Base-by-base conservation (phyloP, 2,329 filamentous ascomycete genomes). In the Pseudogymnoascus verrucosus region DNA sequence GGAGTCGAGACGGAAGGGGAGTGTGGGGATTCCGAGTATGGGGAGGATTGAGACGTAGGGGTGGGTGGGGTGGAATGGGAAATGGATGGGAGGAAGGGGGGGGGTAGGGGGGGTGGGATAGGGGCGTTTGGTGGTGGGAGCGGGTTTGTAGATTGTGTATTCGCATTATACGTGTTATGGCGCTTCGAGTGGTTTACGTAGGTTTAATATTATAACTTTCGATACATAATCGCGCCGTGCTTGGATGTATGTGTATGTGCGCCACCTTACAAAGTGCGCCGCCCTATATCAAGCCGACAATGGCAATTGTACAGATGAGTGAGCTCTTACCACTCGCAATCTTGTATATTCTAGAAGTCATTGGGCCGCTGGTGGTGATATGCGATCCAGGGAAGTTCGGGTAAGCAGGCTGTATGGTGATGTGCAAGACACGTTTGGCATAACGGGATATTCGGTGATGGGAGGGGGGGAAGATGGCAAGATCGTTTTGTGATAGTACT, bases 1-100 rank as follows among this genome's bases (percentile, higher is more conserved):
- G 2, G 87, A 89, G 51, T 57, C 51, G 26, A 57, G 51, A 12
- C 10, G 51, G 51, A 57, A 57, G 34, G 65, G 63, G 61, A 63
- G 64, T 26, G 64, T 62, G 5, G 51, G 37, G 42, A 66, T 67
- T 8, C 65, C 67, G 6, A 66, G 57, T 64, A 63, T 71, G 51
- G 65, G 68, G 37, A 70, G 71, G 51, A 67, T 72, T 19, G 69
- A 71, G 62, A 71, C 71, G 28, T 72, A 60, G 67, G 21, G 10
- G 47, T 54, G 28, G 44, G 26, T 36, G 39, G 16, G 6, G 26
- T 19, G 28, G 28, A 31, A 19, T 19, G 19, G 19, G n/a, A 5
- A 16, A n/a, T n/a, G n/a, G n/a, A 40, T 16, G 37, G 14, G n/a
- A 8, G 37, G 14, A 39, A 16, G 7, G 37, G 37, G 37, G 37